These are phyloP conservation scores for Aureococcus anophagefferens DNA, from an alignment of 108 stramenopile species.

Conservation along the genomic window DNA sequence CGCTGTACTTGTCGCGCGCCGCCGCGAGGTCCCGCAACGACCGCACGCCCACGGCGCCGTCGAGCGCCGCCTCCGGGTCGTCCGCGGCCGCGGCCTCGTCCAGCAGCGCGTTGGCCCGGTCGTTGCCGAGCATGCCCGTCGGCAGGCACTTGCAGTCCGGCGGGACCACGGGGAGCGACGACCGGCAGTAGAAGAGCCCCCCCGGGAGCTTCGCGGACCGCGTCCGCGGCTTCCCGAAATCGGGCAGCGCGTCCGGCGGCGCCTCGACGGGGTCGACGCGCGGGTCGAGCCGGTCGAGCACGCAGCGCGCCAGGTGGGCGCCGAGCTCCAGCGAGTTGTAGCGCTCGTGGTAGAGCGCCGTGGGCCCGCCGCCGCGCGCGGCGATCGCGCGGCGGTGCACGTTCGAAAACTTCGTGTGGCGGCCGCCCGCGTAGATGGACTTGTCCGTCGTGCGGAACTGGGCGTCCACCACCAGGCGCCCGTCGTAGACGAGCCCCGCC, in stretches of 20 bases:
- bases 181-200: constrained; percentile 15
- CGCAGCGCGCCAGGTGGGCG: constrained; percentile 25
- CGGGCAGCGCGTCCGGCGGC: background rate
- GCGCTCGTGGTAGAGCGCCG: constrained; percentile 17
- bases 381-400: no score
- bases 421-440: constrained; percentile 39
- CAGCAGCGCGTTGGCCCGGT: background rate
- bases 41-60: no score
- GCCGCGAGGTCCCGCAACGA: background rate
- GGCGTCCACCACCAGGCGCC: constrained; percentile 39
- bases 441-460: constrained; percentile 31
- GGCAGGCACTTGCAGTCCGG: background rate
- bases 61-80: background rate
- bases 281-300: constrained; percentile 28
- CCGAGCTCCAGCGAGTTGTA: constrained; percentile 37
- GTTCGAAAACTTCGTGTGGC: constrained; percentile 35
- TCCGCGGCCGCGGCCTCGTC: background rate
- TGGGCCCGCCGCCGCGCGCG: background rate
- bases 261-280: background rate
- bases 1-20: background rate
- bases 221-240: constrained; percentile 18
- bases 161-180: background rate
- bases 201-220: constrained; percentile 29
- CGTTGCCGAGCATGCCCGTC: constrained; percentile 10
- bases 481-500: constrained; percentile 49